Evolutionary conservation across 2,329 filamentous ascomycete species (phyloP), one percentile per base, ranked within the genome.

Genomic region (Alternaria metachromatica): DNA sequence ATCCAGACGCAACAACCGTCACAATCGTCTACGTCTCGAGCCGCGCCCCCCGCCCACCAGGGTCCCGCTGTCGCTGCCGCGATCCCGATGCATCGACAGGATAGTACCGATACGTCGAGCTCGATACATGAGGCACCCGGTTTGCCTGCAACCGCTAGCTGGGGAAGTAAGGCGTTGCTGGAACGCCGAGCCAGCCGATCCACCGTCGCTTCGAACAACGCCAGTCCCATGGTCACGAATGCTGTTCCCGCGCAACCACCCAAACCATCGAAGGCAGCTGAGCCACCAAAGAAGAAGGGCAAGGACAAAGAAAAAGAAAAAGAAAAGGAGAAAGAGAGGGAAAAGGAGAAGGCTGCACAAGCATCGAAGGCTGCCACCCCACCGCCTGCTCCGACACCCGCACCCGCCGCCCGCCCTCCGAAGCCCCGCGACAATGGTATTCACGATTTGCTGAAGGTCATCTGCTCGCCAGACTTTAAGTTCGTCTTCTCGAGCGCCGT

Each of bases 81-180:
- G 3, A 85, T 86, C 62, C 82, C 86, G 0, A 94, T 96, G 90
- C 86, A 85, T 30, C 87, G 92, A 43, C 90, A 93, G 64, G 85
- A 87, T n/a, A 94, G 91, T 80, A 94, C 92, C 76, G 92, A 96
- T 63, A 90, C 87, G 10, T 89, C 90, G 55, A 82, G 82, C 68
- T 82, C 85, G 9, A 81, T 82, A 20, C 68, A 71, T 11, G 95
- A 97, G 74, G 90, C 90, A 4, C 94, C 96, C 43, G 96, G 94
- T n/a, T 84, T 99, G 45, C 96, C 96, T 3, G 93, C 94, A 2
- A 94, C 94, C 4, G 96, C 95, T 5, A 97, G 91, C 76, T 99
- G 96, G 96, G 96, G 95, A 20, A 90, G 87, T 67, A 89, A 83
- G 84, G 89, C 77, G 87, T 90, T 86, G 68, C 86, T 85, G 62